phyloP scores from a whole-genome alignment of 352 stramenopile species.

The Phytopythium oedochilum region DNA sequence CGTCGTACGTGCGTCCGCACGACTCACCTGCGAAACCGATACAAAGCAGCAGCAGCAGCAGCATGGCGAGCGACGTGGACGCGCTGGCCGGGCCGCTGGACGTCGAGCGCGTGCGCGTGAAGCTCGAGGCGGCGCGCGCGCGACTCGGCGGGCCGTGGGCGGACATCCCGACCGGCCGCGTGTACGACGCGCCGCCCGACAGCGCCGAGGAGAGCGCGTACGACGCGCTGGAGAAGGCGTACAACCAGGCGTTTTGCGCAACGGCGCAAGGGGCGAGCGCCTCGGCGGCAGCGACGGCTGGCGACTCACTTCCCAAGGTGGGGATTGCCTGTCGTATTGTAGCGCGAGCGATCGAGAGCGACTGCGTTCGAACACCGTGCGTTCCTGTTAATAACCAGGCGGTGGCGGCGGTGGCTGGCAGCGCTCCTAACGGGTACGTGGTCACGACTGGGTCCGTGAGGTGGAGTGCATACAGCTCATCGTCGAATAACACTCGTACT shows the following conservation, averaged over 20 bases:
- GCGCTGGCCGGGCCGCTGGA: slow-evolving; percentile 12
- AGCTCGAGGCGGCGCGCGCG: slow-evolving; percentile 32
- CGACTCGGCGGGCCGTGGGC: slow-evolving; percentile 17
- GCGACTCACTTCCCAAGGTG: too few species aligned
- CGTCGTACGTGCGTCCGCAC: too few species aligned
- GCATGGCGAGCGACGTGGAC: not conserved
- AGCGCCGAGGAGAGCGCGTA: slow-evolving; percentile 26
- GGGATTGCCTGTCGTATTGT: too few species aligned
- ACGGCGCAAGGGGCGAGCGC: too few species aligned
- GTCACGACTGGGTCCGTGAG: too few species aligned
- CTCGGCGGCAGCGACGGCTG: too few species aligned
- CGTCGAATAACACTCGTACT: not conserved
- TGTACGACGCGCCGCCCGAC: slow-evolving; percentile 48
- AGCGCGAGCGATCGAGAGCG: slow-evolving; percentile 1
- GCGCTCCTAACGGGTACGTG: not conserved
- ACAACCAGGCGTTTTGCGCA: slow-evolving; percentile 42
- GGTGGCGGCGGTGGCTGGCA: too few species aligned
- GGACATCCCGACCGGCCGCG: slow-evolving; percentile 42
- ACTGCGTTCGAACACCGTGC: too few species aligned
- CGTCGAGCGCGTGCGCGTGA: slow-evolving; percentile 30
- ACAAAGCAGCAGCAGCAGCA: too few species aligned
- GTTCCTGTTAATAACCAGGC: too few species aligned
- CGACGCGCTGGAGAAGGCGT: slow-evolving; percentile 57
- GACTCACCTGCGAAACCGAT: too few species aligned
- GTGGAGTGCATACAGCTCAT: too few species aligned